Evolutionary conservation across 2,329 filamentous ascomycete species (phyloP), one percentile per base, ranked within the genome.

Genomic region (Fusarium torreyae): DNA sequence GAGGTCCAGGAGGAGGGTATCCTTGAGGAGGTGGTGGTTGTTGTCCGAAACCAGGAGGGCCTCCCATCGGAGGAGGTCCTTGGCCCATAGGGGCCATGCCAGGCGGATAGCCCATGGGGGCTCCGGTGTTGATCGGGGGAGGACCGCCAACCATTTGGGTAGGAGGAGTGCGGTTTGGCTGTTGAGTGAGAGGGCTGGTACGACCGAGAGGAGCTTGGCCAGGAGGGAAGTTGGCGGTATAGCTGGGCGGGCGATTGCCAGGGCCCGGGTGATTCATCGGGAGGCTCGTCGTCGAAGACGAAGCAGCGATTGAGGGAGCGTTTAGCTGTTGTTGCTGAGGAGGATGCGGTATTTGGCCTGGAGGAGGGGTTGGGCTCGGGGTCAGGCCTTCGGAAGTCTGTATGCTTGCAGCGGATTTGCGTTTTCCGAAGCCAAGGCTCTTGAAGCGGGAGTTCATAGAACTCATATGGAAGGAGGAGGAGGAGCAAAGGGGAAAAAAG

Each of bases 381-480:
- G 75, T 73, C 60, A 71, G 73, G 58, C 77, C 78, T 78, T 86
- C 82, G 78, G 81, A 77, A 77, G 81, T 82, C 72, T 86, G 85
- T 76, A 88, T 87, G 80, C 85, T 88, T 79, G 86, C 85, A 76
- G 85, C 85, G 77, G 90, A 91, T 85, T 90, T 92, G 82, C 92
- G 90, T 88, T 92, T 93, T 83, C 91, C 91, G 86, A 93, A 92
- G 83, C 92, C 91, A 84, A 94, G 87, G 86, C 88, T 88, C 86
- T 92, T 92, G 81, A 93, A 89, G 82, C 91, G 89, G 80, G 89
- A 88, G 86, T 92, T 93, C 88, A 92, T 88, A 86, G 89, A 92
- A 87, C 88, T 92, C 90, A 92, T 92, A 80, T 78, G 78, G 80
- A 78, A 79, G 57, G 70, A 69, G 69, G 71, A 71, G 71, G 67